phyloP scores from a whole-genome alignment of 306 rosid genomes.

The Prunus davidiana region DNA sequence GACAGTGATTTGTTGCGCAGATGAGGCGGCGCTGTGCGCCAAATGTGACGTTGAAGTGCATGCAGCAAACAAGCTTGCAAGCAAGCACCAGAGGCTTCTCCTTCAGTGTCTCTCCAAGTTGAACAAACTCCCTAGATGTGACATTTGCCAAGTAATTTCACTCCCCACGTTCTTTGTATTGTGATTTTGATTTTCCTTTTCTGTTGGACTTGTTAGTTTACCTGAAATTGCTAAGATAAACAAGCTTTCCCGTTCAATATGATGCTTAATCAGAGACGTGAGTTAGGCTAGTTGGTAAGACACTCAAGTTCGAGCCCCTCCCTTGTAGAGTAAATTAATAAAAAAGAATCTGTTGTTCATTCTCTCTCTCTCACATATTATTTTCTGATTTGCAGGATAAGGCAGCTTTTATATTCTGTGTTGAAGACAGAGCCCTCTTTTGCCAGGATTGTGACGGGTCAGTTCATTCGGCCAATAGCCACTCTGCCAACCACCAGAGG shows the following conservation, averaged over 20 bases:
- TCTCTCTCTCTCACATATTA: neutral
- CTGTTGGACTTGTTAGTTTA: too few relatives aligned
- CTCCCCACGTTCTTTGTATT: neutral
- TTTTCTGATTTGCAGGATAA: conserved; percentile 59
- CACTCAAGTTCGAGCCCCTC: too few relatives aligned
- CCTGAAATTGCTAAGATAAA: too few relatives aligned
- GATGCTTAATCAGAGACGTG: too few relatives aligned
- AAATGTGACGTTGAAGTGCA: conserved; percentile 92
- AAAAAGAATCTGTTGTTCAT: too few relatives aligned
- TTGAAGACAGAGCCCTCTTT: conserved; percentile 93
- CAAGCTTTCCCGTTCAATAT: neutral
- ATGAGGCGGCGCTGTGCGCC: conserved; percentile 92
- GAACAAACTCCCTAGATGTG: conserved; percentile 85
- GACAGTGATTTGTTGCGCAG: conserved; percentile 90
- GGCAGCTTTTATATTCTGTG: conserved; percentile 94
- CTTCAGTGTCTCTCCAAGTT: conserved; percentile 61
- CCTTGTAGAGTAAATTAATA: too few relatives aligned
- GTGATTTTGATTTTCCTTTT: neutral
- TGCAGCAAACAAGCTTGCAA: conserved; percentile 97
- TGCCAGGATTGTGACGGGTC: conserved; percentile 93
- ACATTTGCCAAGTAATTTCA: conserved; percentile 74
- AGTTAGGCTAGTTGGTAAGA: too few relatives aligned
- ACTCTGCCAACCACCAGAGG: conserved; percentile 89
- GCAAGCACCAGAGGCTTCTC: conserved; percentile 94
- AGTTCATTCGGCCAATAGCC: conserved; percentile 69